Evolutionary conservation across 2,329 filamentous ascomycete species (phyloP), one percentile per base, ranked within the genome.

Genomic region (Aspergillus terreus): DNA sequence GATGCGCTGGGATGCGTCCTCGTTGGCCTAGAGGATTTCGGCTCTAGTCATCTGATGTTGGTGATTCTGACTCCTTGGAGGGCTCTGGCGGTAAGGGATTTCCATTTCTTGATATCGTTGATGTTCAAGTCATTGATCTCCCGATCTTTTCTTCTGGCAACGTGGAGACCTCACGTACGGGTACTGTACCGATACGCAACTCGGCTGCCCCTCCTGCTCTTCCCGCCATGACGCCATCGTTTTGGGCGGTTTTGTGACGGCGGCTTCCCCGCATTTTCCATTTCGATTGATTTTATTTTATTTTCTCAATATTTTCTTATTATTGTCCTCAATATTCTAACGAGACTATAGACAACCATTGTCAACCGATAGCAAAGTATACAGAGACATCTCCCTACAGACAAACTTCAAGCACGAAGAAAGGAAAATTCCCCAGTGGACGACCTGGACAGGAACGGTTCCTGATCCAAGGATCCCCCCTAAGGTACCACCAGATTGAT

Each of bases 161-260:
- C 6, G 35, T 38, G 35, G 35, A 38, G 35, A 49, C 43, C 41
- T 55, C 53, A 49, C 52, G 49, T 54, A 50, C 51, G 33, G 43
- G 49, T 54, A 50, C 50, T 36, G 43, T 52, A 54, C 49, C 47
- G 43, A 42, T 30, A 36, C 33, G 35, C 40, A 21, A 21, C 50
- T 44, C 30, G 43, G 43, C 36, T 30, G 32, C 33, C 48, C 44
- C 51, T 43, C 47, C 54, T 44, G 51, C 51, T 38, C n/a, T 33
- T 46, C 44, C 41, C 30, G 15, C 40, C 45, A 59, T 60, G 58
- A 60, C 58, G 58, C 58, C 57, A 60, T 60, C 35, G 35, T 38
- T 38, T 38, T 10, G 35, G 25, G 21, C 21, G 42, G 21, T 23
- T 52, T 36, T 52, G 43, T 47, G 47, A 27, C 47, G 36, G 35